Percentiles rank a stretch among this genome's conserved stretches.
Conservation (phyloP, 768 basidiomycete genomes). For the Tulasnella sp. region DNA sequence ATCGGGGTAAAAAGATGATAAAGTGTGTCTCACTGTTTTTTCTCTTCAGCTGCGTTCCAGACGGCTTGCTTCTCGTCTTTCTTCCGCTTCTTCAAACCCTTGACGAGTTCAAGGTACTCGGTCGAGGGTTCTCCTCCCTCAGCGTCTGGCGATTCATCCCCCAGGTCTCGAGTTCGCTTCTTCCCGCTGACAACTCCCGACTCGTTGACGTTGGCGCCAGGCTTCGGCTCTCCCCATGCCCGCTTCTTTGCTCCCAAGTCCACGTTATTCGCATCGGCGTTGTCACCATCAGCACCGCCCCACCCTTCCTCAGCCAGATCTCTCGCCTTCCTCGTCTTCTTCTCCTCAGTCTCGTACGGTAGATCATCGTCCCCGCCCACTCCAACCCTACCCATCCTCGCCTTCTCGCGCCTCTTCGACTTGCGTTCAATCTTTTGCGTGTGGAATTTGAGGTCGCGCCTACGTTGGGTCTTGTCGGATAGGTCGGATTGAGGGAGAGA, state of each 20-base stretch:
- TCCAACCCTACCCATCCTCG: conserved; percentile 59
- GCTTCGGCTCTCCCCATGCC: conserved; percentile 22
- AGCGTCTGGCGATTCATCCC: conserved; percentile 23
- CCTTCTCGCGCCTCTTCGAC: conserved; percentile 49
- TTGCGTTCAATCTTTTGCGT: conserved; percentile 72
- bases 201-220: conserved; percentile 31
- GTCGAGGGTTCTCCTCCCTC: conserved; percentile 36
- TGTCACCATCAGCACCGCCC: conserved; percentile 57
- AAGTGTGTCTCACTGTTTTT: conserved; percentile 40
- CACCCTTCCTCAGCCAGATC: conserved; percentile 31
- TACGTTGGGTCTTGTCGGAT: conserved; percentile 71
- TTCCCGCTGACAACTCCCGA: conserved; percentile 30
- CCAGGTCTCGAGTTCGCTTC: conserved; percentile 33
- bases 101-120: conserved; percentile 88
- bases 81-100: conserved; percentile 55
- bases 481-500: conserved; percentile 60
- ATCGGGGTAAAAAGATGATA: conserved; percentile 20
- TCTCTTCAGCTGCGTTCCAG: conserved; percentile 56
- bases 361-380: conserved; percentile 91
- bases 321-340: conserved; percentile 47
- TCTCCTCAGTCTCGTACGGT: conserved; percentile 42
- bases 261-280: conserved; percentile 31
- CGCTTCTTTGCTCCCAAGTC: conserved; percentile 2
- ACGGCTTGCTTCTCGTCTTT: conserved; percentile 73
- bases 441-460: conserved; percentile 83